Evolutionary conservation across 306 rosid species (phyloP), one percentile per base, ranked within the genome.

Genomic region (Malus sylvestris): DNA sequence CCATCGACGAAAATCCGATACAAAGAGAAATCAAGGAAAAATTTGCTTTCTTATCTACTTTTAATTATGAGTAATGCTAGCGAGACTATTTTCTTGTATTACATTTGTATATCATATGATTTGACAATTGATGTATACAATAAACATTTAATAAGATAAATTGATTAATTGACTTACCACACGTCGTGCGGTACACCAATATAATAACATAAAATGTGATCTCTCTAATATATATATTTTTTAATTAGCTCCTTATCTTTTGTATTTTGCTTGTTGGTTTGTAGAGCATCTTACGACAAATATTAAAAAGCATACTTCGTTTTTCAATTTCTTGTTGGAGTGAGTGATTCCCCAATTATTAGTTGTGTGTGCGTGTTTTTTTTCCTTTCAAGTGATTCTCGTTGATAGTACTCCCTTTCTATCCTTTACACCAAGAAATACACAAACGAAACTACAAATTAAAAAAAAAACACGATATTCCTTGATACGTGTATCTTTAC

Each of bases 261-360:
- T 4, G 53, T 76, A 70, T 51, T 40, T 71, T 49, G 72, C 40
- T 33, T 52, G 30, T 52, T 59, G 68, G 61, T 53, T 73, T 73
- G 76, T 59, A 40, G 68, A 73, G 76, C 76, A 73, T 73, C 76
- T 73, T 73, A 58, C 67, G 68, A 73, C 68, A 59, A 35, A 23
- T 22, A 10, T 6, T 25, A 8, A 38, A 38, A 72, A n/a, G 19
- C 16, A 55, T 57, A 67, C 53, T 32, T 6, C 19, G 20, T n/a
- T 72, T 42, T 49, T 66, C 78, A 77, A 76, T 85, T 81, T 53
- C 83, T 85, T 78, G 87, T 76, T n/a, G 81, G 79, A 67, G 91
- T 85, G 82, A 76, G 58, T 59, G 79, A 89, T 83, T 78, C 55
- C 87, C 81, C 83, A 69, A 85, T 82, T 78, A 84, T 82, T 81